Base-by-base conservation (phyloP, 306 rosid species). In the Prunus mume region DNA sequence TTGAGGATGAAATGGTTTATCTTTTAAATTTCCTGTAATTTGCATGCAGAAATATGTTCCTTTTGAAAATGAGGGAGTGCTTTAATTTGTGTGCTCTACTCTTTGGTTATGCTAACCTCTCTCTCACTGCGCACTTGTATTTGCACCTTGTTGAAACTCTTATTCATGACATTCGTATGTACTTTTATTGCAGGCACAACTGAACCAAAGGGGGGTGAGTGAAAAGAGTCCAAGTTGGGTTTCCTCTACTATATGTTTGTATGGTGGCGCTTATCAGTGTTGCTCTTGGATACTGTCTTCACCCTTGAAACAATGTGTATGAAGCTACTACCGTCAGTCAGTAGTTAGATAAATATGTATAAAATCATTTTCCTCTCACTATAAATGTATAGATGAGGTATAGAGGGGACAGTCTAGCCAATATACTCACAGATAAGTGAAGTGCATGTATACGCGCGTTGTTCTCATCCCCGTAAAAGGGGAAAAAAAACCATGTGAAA, bases 221-320 rank as follows among this genome's bases (percentile, higher is more conserved):
- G 68, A 84, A 79, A 77, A 85, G 54, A 51, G 88, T 90, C 55
- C 94, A 89, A 69, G 87, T 83, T 0, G 97, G 96, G 54, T 92
- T 92, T 79, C 97, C 99, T 45, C 85, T 85, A 77, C 77, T 95
- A 54, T 92, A 83, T 82, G 92, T 91, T 78, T 90, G 88, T 58
- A 89, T 89, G 87, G 97, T 95, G 90, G 96, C 92, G 6, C 84
- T 95, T 32, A 56, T 86, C 11, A 80, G 89, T 83, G 76, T 89
- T 30, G 79, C 85, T 75, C 75, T 90, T 81, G 99, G 98, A 75
- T 89, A 89, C 80, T 66, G 76, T 68, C 80, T 85, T 43, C 95
- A 63, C 79, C 74, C n/a, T 65, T 92, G 89, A 95, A 77, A 63
- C 60, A 72, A 28, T 27, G 4, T n/a, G 49, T 7, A 41, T 19